These are phyloP conservation scores for Wickerhamomyces rabaulensis DNA, from an alignment of 805 yeast genomes.

Conservation along the genomic window DNA sequence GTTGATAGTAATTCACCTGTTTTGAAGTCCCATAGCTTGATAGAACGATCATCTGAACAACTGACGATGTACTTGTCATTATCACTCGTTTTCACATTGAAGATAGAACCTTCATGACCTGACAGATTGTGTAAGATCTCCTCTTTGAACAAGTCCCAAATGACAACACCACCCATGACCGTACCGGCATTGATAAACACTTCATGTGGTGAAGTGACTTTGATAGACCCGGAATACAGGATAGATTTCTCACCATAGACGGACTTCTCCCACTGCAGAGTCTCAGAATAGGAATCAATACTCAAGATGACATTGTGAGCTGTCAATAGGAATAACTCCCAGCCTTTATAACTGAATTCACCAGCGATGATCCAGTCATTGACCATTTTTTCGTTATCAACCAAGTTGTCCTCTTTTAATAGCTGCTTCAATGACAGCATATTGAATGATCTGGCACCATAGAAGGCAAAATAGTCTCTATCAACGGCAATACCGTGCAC, in stretches of 20 bases:
- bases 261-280: conserved; percentile 26
- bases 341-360: conserved; percentile 38
- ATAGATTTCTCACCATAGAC: conserved; percentile 71
- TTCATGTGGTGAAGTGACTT: conserved; percentile 33
- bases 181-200: conserved; percentile 83
- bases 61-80: conserved; percentile 56
- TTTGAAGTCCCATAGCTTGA: conserved; percentile 63
- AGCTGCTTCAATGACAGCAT: conserved; percentile 32
- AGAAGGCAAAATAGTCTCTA: conserved; percentile 34
- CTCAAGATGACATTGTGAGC: conserved; percentile 71
- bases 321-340: conserved; percentile 51
- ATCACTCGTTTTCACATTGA: conserved; percentile 62
- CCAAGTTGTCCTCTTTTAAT: conserved; percentile 18
- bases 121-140: conserved; percentile 49
- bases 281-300: conserved; percentile 25
- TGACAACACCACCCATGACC: conserved; percentile 78
- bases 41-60: conserved; percentile 93
- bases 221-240: conserved; percentile 79
- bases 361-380: conserved; percentile 79
- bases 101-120: conserved; percentile 89
- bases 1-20: conserved; percentile 58
- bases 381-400: conserved; percentile 40
- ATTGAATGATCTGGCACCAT: conserved; percentile 72
- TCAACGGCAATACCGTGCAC: conserved; percentile 67
- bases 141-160: conserved; percentile 58